Base-by-base conservation (phyloP, 352 stramenopile species). In the Peronospora destructor region DNA sequence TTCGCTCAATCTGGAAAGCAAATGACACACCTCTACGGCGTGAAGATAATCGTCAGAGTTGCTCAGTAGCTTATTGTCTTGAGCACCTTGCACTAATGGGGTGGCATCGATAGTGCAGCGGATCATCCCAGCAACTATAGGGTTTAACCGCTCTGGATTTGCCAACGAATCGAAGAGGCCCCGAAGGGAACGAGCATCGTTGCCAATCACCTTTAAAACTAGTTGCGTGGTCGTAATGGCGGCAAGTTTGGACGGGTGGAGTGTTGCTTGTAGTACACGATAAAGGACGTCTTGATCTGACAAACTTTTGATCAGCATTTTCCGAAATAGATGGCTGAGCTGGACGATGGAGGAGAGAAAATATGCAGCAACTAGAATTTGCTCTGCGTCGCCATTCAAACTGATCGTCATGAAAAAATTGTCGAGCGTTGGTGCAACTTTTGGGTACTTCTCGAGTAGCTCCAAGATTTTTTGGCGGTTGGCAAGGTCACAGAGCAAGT, bases 1-100 rank as follows among this genome's bases (percentile, higher is more conserved):
- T 30, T 66, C 57, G 13, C 63, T 68, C n/a, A 92, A 46, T 28
- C 77, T 84, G 2, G 71, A 48, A 30, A 92, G 54, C 16, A 92
- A 42, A 46, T 81, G 73, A 19, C 71, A 86, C 0, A 84, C 62
- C 5, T 68, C 53, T 4, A 85, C 75, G 26, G 64, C 77, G 23
- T 89, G 71, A 33, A 84, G 42, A 53, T 92, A 92, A 23, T 84
- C 73, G 48, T 86, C 75, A 0, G 73, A 84, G 4, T 63, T 56
- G 5, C 63, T 64, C 6, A 86, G 57, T 6, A 68, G 61, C 13
- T 83, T 73, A 6, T 58, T 56, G 14, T 69, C 56, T 13, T 74
- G 64, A 9, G 53, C 62, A 23, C 59, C 58, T 52, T 87, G 73
- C 12, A 84, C 65, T 12, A 80, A 41, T 8, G 50, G 33, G 0